Evolutionary conservation across 2,329 filamentous ascomycete genomes (phyloP).

Genomic region (Claviceps citrina): DNA sequence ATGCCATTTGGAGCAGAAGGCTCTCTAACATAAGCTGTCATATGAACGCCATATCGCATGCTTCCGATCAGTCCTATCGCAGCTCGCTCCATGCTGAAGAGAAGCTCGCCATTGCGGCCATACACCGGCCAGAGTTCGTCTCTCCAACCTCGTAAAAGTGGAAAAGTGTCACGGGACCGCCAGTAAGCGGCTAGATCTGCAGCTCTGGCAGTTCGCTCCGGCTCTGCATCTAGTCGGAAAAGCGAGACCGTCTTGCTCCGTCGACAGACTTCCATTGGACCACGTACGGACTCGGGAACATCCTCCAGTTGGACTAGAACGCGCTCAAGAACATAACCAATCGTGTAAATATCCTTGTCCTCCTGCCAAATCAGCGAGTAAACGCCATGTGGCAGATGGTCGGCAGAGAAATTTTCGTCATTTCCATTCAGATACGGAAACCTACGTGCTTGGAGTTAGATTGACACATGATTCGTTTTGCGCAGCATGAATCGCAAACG

Average conservation of each 20-base stretch:
- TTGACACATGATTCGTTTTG: too few species aligned
- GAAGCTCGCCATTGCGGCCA: constrained; percentile 41
- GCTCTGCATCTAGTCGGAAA: constrained; percentile 40
- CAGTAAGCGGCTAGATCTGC: constrained; percentile 34
- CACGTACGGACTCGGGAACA: constrained; percentile 34
- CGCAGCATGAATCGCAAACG: too few species aligned
- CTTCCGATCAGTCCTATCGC: constrained; percentile 61
- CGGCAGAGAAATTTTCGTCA: constrained; percentile 42
- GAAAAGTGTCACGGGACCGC: constrained; percentile 55
- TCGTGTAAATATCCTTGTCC: constrained; percentile 43
- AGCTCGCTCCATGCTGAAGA: constrained; percentile 65
- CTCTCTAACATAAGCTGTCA: constrained; percentile 53
- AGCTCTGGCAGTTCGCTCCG: constrained; percentile 13
- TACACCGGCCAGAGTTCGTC: constrained; percentile 71
- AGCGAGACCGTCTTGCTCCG: constrained; percentile 47
- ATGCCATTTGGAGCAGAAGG: constrained; percentile 34
- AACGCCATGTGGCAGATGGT: constrained; percentile 41
- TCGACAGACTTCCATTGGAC: constrained; percentile 46
- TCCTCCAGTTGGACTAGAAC: constrained; percentile 34
- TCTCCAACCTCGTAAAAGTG: constrained; percentile 63
- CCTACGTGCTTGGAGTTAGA: constrained; percentile 29
- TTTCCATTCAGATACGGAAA: constrained; percentile 62
- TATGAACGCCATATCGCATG: constrained; percentile 65
- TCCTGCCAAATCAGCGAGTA: constrained; percentile 52
- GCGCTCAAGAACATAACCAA: constrained; percentile 43